phyloP scores from a whole-genome alignment of 768 basidiomycete genomes.

The Leucocoprinus leucothites region DNA sequence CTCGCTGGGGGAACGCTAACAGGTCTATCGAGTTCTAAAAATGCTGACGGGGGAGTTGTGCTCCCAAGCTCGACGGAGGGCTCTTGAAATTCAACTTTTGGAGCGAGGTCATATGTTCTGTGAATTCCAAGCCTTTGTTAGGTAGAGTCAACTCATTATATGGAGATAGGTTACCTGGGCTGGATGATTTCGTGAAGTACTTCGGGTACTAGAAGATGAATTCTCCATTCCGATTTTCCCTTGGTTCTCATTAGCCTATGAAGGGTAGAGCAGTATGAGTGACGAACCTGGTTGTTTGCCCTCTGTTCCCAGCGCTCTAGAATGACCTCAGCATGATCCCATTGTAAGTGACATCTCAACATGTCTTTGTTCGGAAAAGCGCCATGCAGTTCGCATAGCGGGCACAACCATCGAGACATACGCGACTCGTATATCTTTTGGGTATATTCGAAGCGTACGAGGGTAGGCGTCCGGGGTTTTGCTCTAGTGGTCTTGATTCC shows the following conservation, averaged over 20 bases:
- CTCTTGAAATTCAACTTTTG: constrained; percentile 4
- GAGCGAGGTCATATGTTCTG: not conserved
- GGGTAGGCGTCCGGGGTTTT: not conserved
- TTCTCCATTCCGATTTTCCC: constrained; percentile 11
- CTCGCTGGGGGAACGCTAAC: not conserved
- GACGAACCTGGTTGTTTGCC: constrained; percentile 7
- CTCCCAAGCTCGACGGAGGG: not conserved
- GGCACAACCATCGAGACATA: constrained; percentile 13
- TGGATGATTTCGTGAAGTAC: not conserved
- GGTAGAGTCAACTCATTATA: not conserved
- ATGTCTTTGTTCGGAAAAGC: constrained; percentile 11
- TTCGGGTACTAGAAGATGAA: constrained; percentile 7
- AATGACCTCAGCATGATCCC: constrained; percentile 14
- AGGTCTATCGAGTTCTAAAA: not conserved
- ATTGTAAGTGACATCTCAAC: constrained; percentile 12
- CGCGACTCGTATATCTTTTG: not conserved
- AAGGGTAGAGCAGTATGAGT: no score
- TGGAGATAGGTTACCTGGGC: not conserved
- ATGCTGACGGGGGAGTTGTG: not conserved
- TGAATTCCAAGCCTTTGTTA: not conserved
- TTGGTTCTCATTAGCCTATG: not conserved
- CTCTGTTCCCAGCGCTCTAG: constrained; percentile 15
- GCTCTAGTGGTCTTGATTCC: constrained; percentile 6
- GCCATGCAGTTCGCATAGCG: constrained; percentile 15
- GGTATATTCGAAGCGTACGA: constrained; percentile 10